Conservation (phyloP, 805 yeast species). For the Brettanomyces nanus region DNA sequence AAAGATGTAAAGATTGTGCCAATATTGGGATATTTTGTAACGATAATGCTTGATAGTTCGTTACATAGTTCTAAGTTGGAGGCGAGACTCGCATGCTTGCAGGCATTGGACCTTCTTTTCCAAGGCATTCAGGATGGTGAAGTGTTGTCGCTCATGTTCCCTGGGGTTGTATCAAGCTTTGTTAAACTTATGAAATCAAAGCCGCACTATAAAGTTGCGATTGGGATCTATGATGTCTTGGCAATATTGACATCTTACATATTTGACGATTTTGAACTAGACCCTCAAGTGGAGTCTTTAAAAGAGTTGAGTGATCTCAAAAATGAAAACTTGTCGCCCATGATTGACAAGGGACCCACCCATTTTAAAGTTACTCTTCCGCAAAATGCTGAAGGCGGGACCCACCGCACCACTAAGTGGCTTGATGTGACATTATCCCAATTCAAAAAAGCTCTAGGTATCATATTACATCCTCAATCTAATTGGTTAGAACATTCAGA, state of each 20-base stretch:
- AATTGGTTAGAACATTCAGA: conserved; percentile 19
- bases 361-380: conserved; percentile 13
- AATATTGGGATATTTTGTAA: conserved; percentile 39
- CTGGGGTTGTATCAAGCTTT: conserved; percentile 41
- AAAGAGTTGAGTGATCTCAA: conserved; percentile 8
- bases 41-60: conserved; percentile 32
- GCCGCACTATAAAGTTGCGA: conserved; percentile 31
- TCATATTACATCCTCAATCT: conserved; percentile 20
- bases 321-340: conserved; percentile 7
- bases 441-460: conserved; percentile 35
- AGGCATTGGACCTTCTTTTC: conserved; percentile 28
- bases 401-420: conserved; percentile 43
- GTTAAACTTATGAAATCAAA: conserved; percentile 29
- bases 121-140: conserved; percentile 37
- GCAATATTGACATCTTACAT: conserved; percentile 25
- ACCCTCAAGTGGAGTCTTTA: conserved; percentile 9
- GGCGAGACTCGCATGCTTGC: conserved; percentile 27
- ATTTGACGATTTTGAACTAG: conserved; percentile 35
- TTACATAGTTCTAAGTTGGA: conserved; percentile 19
- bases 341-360: not conserved
- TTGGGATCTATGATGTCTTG: conserved; percentile 25
- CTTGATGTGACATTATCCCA: conserved; percentile 45
- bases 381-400: conserved; percentile 6
- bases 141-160: conserved; percentile 37
- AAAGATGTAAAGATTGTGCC: conserved; percentile 30